phyloP scores from a whole-genome alignment of 2,329 filamentous ascomycete genomes.

The Sporothrix variecibatus region DNA sequence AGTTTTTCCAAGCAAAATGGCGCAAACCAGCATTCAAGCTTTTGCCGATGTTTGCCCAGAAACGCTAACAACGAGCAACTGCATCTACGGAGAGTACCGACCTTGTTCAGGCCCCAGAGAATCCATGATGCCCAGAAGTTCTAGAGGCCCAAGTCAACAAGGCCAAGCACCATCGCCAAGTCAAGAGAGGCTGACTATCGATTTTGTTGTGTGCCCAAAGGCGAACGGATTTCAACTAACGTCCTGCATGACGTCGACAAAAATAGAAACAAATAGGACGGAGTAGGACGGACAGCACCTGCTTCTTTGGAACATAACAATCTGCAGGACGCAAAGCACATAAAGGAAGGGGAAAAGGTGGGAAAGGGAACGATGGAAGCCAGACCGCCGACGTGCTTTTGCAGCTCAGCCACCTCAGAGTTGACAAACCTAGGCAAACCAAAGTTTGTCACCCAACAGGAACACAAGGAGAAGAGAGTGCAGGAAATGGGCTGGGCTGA shows the following conservation, averaged over 20 bases:
- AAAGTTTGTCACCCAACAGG: background rate
- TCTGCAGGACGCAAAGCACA: background rate
- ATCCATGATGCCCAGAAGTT: background rate
- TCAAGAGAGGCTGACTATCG: background rate
- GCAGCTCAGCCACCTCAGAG: constrained; percentile 5
- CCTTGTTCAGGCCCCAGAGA: background rate
- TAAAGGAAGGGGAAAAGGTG: background rate
- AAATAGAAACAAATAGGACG: background rate
- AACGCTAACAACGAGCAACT: constrained; percentile 2
- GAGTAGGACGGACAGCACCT: background rate
- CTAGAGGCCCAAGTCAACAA: background rate
- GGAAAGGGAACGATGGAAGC: background rate
- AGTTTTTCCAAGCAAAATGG: background rate
- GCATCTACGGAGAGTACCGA: no score
- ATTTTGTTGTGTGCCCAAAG: background rate
- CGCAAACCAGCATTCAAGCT: background rate
- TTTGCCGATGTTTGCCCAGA: constrained; percentile 21
- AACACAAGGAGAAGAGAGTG: background rate
- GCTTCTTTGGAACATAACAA: background rate
- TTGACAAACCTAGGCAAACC: background rate
- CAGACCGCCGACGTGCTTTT: background rate
- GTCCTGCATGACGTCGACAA: background rate
- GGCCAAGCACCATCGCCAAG: background rate
- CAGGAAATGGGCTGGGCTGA: background rate
- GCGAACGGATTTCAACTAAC: background rate